A percentile compares a stretch with the other conserved stretches of the same genome.
Conservation (phyloP, 225 moss, liverwort and hornwort genomes). For the Pseudisothecium myosuroides region DNA sequence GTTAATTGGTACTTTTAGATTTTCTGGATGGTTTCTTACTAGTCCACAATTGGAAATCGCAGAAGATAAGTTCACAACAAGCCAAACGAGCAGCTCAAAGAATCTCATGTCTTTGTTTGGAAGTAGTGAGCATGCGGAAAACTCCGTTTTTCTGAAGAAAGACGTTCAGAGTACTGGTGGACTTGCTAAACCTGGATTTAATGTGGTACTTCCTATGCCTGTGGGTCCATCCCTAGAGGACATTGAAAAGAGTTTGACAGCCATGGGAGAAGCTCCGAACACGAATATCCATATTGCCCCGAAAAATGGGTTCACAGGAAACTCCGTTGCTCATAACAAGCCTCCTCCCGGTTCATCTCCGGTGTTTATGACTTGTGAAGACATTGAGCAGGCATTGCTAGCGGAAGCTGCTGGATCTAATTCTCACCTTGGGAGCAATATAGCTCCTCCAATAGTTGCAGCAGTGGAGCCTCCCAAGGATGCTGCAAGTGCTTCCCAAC, state of each 20-base stretch:
- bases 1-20: neutral
- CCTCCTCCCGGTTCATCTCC: constrained; percentile 26
- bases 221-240: constrained; percentile 87
- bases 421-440: neutral
- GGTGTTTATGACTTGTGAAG: constrained; percentile 92
- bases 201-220: constrained; percentile 71
- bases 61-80: constrained; percentile 48
- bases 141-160: constrained; percentile 12
- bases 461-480: constrained; percentile 20
- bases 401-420: constrained; percentile 58
- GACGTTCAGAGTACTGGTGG: constrained; percentile 12
- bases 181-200: constrained; percentile 43
- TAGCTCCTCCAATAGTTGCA: constrained; percentile 5
- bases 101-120: constrained; percentile 62
- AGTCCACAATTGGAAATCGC: neutral
- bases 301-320: constrained; percentile 16
- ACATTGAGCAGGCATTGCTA: constrained; percentile 85
- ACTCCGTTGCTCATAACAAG: constrained; percentile 21
- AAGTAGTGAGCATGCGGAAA: constrained; percentile 21
- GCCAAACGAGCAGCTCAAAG: constrained; percentile 21
- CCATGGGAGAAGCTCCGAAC: constrained; percentile 20
- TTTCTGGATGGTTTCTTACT: neutral
- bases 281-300: constrained; percentile 7
- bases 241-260: constrained; percentile 71
- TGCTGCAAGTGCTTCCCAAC: constrained; percentile 65